Conservation (phyloP, 495 filamentous ascomycete genomes). For the Platismatia glauca region DNA sequence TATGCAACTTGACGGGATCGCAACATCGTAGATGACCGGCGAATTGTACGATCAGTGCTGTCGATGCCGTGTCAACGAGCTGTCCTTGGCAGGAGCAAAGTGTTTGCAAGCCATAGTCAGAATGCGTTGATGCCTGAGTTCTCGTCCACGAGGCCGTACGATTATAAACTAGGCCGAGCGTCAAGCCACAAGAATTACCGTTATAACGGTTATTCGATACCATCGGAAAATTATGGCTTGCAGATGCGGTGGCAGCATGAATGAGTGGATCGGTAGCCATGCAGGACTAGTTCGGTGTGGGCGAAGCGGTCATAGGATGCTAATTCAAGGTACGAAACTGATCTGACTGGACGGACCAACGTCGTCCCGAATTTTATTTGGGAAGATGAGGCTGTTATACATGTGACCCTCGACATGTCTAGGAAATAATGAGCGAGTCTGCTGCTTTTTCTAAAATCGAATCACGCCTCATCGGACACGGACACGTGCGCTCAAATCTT, state of each 20-base stretch:
- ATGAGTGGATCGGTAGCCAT: constrained; percentile 16
- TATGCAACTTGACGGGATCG: neutral
- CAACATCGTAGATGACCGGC: neutral
- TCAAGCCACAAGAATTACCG: constrained; percentile 9
- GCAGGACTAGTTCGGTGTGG: constrained; percentile 19
- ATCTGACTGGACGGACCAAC: constrained; percentile 22
- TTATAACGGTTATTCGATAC: constrained; percentile 12
- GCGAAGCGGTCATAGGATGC: constrained; percentile 21
- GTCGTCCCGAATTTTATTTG: constrained; percentile 12
- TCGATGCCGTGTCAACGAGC: neutral
- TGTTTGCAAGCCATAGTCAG: constrained; percentile 3
- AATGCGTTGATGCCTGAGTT: constrained; percentile 14
- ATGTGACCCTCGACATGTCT: neutral
- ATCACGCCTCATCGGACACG: neutral
- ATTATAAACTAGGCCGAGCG: constrained; percentile 3
- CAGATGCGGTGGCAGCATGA: constrained; percentile 10
- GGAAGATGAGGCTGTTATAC: neutral
- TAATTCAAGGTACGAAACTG: constrained; percentile 21
- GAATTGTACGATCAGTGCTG: neutral
- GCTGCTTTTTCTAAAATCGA: neutral
- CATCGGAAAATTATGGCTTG: constrained; percentile 13
- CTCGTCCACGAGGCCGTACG: constrained; percentile 2
- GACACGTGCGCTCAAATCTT: neutral
- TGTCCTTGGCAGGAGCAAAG: neutral
- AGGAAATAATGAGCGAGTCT: neutral